phyloP scores from a whole-genome alignment of 208 protist species.

The Trypanosoma theileri region DNA sequence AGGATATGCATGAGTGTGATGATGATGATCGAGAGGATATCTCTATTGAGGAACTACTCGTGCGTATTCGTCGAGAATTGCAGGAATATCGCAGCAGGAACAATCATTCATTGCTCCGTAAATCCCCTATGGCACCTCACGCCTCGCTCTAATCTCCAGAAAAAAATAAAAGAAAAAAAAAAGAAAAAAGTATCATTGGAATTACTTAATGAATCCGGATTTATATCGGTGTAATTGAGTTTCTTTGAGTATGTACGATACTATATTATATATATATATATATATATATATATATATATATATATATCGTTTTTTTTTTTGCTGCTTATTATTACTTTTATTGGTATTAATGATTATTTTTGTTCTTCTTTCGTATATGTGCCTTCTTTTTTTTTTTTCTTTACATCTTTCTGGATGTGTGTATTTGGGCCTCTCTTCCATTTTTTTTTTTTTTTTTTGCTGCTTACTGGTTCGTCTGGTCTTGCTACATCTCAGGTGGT shows the following conservation, averaged over 20 bases:
- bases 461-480: background rate
- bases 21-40: conserved; percentile 43
- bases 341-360: background rate
- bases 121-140: no score
- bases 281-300: conserved; percentile 6
- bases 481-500: no score
- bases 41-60: conserved; percentile 46
- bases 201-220: background rate
- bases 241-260: background rate
- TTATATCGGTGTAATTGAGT: no score
- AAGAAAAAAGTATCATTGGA: background rate
- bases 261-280: conserved; percentile 6
- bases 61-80: conserved; percentile 64
- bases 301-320: background rate
- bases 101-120: background rate
- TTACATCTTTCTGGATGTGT: background rate
- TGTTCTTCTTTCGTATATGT: background rate
- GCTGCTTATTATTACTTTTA: background rate
- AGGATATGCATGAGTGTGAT: background rate
- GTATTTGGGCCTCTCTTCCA: background rate
- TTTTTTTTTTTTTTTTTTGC: conserved; percentile 17
- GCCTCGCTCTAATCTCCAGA: background rate
- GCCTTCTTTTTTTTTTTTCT: background rate
- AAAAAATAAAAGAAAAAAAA: background rate
- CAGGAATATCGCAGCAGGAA: conserved; percentile 52